Conservation (phyloP, 805 yeast genomes). For the Candida ovalis region DNA sequence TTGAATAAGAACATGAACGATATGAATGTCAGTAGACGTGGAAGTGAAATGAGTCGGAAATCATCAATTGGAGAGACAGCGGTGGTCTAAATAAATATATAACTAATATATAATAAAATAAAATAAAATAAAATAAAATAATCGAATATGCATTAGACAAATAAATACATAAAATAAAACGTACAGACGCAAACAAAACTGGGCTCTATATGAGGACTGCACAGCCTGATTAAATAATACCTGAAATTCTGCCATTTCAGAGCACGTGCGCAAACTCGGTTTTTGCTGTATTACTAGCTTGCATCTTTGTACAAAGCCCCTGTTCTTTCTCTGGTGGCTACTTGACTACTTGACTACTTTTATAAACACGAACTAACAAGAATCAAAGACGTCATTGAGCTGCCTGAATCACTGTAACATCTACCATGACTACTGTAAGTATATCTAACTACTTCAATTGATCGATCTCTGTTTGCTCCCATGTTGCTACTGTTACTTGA, state of each 20-base stretch:
- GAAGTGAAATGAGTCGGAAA: background rate
- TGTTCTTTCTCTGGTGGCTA: background rate
- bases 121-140: background rate
- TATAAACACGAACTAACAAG: too few relatives aligned
- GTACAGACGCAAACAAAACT: too few relatives aligned
- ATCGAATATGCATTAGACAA: background rate
- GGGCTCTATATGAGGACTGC: too few relatives aligned
- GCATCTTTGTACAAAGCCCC: background rate
- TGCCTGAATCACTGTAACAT: background rate
- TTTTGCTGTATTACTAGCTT: background rate
- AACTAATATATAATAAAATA: background rate
- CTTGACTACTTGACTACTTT: too few relatives aligned
- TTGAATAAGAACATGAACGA: constrained; percentile 8
- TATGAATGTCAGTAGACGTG: background rate
- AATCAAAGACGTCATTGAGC: background rate
- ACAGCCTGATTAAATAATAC: background rate
- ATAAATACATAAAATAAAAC: too few relatives aligned
- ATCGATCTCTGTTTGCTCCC: background rate
- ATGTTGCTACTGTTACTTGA: background rate
- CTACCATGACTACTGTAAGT: background rate
- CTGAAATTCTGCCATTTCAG: background rate
- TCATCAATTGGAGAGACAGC: background rate
- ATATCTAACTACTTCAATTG: background rate
- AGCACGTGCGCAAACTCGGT: background rate
- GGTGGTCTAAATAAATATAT: background rate